These are phyloP conservation scores for Collybia sordida DNA, from an alignment of 768 basidiomycete species.

Conservation along the genomic window DNA sequence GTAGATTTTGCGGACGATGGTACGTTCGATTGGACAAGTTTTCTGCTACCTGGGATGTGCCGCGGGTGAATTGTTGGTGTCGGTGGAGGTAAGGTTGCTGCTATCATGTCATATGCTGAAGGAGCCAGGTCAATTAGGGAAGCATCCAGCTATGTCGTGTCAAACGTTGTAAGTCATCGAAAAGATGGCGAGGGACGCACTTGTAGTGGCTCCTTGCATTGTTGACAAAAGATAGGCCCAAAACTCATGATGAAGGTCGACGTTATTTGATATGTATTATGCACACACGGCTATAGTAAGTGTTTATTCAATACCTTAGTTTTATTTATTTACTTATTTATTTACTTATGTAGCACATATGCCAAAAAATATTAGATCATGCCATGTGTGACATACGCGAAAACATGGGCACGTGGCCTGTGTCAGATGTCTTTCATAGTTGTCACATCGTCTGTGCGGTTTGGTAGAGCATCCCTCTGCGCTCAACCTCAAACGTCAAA, in stretches of 20 bases:
- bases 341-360: too few relatives aligned
- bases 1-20: slow-evolving; percentile 55
- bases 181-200: slow-evolving; percentile 32
- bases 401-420: too few relatives aligned
- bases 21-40: slow-evolving; percentile 45
- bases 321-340: too few relatives aligned
- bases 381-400: too few relatives aligned
- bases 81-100: slow-evolving; percentile 61
- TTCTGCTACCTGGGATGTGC: slow-evolving; percentile 40
- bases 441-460: too few relatives aligned
- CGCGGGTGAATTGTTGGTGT: slow-evolving; percentile 35
- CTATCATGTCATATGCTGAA: slow-evolving; percentile 85
- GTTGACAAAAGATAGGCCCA: slow-evolving; percentile 65
- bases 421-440: too few relatives aligned
- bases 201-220: slow-evolving; percentile 90
- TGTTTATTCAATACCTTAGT: too few relatives aligned
- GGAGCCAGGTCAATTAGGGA: slow-evolving; percentile 86
- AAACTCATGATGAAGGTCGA: slow-evolving; percentile 37
- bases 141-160: slow-evolving; percentile 66
- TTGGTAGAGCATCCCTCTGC: too few relatives aligned
- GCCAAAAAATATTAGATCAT: too few relatives aligned
- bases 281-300: background rate
- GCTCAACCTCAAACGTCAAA: too few relatives aligned
- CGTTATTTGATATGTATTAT: background rate
- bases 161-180: background rate